Evolutionary conservation across 495 filamentous ascomycete species (phyloP).

Genomic region (Daldinia grandis): DNA sequence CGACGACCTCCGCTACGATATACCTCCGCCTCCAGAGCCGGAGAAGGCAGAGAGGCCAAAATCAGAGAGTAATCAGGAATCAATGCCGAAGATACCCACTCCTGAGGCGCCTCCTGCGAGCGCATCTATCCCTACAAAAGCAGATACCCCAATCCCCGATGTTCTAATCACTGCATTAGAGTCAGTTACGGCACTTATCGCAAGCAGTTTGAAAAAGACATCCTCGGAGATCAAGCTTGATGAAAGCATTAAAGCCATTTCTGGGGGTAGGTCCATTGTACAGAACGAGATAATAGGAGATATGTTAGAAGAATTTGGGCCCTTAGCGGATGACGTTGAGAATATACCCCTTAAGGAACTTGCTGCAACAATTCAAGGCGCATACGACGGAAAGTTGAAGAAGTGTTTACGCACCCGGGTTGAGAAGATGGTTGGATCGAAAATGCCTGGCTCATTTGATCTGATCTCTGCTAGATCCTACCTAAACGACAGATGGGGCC

Average conservation of each 20-base stretch:
- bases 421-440: conserved; percentile 83
- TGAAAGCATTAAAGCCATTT: conserved; percentile 79
- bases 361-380: conserved; percentile 83
- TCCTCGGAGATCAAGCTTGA: conserved; percentile 79
- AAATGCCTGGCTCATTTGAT: conserved; percentile 93
- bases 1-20: conserved; percentile 91
- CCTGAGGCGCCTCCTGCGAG: conserved; percentile 52
- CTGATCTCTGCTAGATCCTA: conserved; percentile 84
- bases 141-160: conserved; percentile 78
- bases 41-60: conserved; percentile 61
- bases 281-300: conserved; percentile 88
- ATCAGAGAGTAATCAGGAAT: conserved; percentile 51
- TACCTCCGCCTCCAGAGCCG: conserved; percentile 77
- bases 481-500: conserved; percentile 80
- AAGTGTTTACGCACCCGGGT: conserved; percentile 86
- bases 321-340: conserved; percentile 88
- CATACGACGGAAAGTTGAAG: conserved; percentile 88
- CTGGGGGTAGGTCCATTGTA: conserved; percentile 78
- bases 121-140: conserved; percentile 66
- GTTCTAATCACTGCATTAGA: conserved; percentile 79
- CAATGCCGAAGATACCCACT: conserved; percentile 49
- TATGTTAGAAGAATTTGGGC: conserved; percentile 88
- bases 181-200: conserved; percentile 77
- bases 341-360: conserved; percentile 88
- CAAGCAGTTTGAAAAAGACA: conserved; percentile 87